phyloP scores from a whole-genome alignment of 2,329 filamentous ascomycete species.

The Colletotrichum siamense region DNA sequence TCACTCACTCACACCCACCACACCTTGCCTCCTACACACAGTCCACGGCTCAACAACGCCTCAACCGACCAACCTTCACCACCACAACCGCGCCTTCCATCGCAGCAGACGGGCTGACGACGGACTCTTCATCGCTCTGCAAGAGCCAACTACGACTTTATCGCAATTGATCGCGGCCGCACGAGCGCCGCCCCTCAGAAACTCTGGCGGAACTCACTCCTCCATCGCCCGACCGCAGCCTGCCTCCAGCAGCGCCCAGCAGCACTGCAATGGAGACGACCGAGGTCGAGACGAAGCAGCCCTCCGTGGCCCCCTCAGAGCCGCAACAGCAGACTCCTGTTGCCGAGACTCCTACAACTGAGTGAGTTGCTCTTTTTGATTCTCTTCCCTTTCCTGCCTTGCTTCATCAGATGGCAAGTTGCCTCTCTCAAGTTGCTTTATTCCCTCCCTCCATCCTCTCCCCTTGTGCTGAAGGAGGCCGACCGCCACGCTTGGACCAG shows the following conservation, averaged over 20 bases:
- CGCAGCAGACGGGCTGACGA: neutral
- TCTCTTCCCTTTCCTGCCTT: neutral
- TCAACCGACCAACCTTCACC: neutral
- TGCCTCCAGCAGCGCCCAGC: neutral
- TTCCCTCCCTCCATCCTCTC: neutral
- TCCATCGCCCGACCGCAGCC: neutral
- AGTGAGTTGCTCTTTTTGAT: neutral
- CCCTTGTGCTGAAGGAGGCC: neutral
- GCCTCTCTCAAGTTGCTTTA: neutral
- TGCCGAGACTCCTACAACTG: constrained; percentile 9
- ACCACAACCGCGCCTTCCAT: neutral
- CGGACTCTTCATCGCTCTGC: neutral
- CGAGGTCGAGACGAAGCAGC: constrained; percentile 20
- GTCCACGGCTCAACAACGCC: neutral
- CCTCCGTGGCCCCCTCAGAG: constrained; percentile 18
- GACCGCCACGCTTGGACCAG: neutral
- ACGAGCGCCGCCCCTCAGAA: neutral
- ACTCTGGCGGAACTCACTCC: neutral
- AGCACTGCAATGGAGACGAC: constrained; percentile 8
- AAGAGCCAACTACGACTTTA: neutral
- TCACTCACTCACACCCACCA: neutral
- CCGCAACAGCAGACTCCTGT: constrained; percentile 9
- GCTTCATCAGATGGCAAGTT: neutral
- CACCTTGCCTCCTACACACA: neutral
- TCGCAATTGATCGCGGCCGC: neutral